phyloP scores from a whole-genome alignment of 352 stramenopile genomes.

The Pythium monospermum region DNA sequence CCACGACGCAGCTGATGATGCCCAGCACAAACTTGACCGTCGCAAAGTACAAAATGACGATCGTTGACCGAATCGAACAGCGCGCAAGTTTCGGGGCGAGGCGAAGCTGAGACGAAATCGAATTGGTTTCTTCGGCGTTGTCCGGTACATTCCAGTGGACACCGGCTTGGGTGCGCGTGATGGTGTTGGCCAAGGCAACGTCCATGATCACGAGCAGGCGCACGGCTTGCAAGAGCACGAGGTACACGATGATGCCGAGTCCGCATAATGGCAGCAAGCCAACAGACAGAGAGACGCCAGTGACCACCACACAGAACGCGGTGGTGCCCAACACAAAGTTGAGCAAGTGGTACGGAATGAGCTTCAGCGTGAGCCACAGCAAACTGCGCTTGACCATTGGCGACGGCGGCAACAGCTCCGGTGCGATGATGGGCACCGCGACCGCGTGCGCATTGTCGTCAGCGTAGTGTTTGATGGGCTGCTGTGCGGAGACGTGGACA shows the following conservation, averaged over 20 bases:
- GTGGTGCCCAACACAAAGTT: slow-evolving; percentile 49
- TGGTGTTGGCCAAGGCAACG: slow-evolving; percentile 58
- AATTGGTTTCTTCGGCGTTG: slow-evolving; percentile 1
- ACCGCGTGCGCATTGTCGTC: background rate
- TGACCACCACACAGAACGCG: slow-evolving; percentile 49
- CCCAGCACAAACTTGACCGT: slow-evolving; percentile 39
- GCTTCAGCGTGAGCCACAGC: slow-evolving; percentile 25
- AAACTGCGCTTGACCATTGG: background rate
- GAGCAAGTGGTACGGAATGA: slow-evolving; percentile 60
- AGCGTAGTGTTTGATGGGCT: background rate
- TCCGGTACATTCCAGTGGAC: slow-evolving; percentile 12
- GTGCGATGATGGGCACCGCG: slow-evolving; percentile 6
- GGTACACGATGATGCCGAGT: slow-evolving; percentile 55
- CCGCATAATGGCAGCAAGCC: slow-evolving; percentile 61
- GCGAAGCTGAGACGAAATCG: slow-evolving; percentile 6
- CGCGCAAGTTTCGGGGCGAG: slow-evolving; percentile 12
- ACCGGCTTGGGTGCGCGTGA: slow-evolving; percentile 28
- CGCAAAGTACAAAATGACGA: slow-evolving; percentile 38
- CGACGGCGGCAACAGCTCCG: slow-evolving; percentile 14
- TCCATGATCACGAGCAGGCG: slow-evolving; percentile 46
- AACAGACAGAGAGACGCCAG: slow-evolving; percentile 40
- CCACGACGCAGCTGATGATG: slow-evolving; percentile 26
- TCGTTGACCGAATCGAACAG: slow-evolving; percentile 18
- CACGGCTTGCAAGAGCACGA: slow-evolving; percentile 52
- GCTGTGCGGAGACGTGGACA: background rate